Evolutionary conservation across 352 stramenopile genomes (phyloP).

Genomic region (Elongisporangium anandrum): DNA sequence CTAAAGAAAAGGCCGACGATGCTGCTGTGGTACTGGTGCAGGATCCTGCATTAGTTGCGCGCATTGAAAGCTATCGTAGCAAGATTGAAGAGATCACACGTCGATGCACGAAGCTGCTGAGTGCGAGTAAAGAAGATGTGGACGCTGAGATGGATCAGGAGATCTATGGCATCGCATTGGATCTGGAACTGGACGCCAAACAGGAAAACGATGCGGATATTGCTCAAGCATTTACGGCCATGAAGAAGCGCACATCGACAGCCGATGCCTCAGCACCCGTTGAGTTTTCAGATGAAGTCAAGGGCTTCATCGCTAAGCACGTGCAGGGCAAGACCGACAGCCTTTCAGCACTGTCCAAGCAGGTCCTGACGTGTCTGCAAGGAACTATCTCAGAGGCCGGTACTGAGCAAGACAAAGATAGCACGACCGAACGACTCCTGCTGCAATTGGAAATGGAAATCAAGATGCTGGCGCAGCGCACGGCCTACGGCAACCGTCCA

Average conservation of each 20-base stretch:
- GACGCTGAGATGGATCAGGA: slow-evolving; percentile 47
- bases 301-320: slow-evolving; percentile 46
- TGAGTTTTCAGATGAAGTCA: slow-evolving; percentile 39
- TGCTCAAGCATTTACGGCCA: slow-evolving; percentile 15
- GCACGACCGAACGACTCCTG: slow-evolving; percentile 11
- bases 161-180: slow-evolving; percentile 63
- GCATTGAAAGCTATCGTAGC: slow-evolving; percentile 64
- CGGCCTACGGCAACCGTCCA: slow-evolving; percentile 57
- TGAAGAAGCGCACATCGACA: slow-evolving; percentile 14
- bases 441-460: slow-evolving; percentile 81
- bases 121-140: slow-evolving; percentile 13
- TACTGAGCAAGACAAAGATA: slow-evolving; percentile 6
- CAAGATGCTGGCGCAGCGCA: slow-evolving; percentile 83
- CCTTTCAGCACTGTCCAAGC: slow-evolving; percentile 31
- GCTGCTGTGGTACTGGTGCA: slow-evolving; percentile 23
- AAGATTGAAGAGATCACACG: slow-evolving; percentile 73
- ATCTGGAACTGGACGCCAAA: slow-evolving; percentile 40
- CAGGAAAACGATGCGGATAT: slow-evolving; percentile 9
- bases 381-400: slow-evolving; percentile 5
- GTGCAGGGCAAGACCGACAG: slow-evolving; percentile 34
- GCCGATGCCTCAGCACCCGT: slow-evolving; percentile 15
- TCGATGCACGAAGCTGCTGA: slow-evolving; percentile 31
- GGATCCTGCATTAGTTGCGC: slow-evolving; percentile 51
- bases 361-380: slow-evolving; percentile 28
- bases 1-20: slow-evolving; percentile 8